Base-by-base conservation (phyloP, 805 yeast species). In the Schizosaccharomyces cryophilus region DNA sequence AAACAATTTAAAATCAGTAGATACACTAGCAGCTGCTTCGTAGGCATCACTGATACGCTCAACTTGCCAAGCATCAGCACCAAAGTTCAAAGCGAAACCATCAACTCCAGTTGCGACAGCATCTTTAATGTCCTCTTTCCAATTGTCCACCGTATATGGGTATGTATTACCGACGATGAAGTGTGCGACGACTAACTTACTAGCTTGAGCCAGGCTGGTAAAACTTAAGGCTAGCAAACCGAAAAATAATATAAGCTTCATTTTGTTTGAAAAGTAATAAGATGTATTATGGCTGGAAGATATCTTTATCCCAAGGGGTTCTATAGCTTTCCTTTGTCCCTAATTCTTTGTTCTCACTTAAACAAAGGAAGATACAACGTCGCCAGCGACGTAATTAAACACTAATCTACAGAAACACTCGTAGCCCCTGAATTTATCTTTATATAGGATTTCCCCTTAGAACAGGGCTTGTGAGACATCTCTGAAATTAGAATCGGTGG, bases 131-230 rank as follows among this genome's bases (percentile, higher is more conserved):
- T 56, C 60, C 19, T 13, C 30, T 26, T 35, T 5, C 56, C 56
- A 51, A 29, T 51, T 29, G 5, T 21, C 21, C 2, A 51, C 38
- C 6, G 60, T 40, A n/a, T 56, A 56, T 17, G 42, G 60, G 26
- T 56, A 56, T 15, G 60, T 56, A 5, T 56, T 56, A 6, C 60
- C 60, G 9, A 56, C 47, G n/a, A 56, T 56, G 29, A 56, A 56
- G 15, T 56, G 60, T n/a, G 60, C 60, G 13, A 38, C 30, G 13
- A 56, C 60, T 47, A 21, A 6, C 19, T 51, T 51, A n/a, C 26
- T 29, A 21, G 56, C 56, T 15, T 29, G 21, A 29, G 17, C 35
- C n/a, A 29, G 19, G n/a, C 26, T 21, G 24, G 26, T 51, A 5
- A 51, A 51, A 21, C 19, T 17, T 11, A 29, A 11, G 7, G 24